Evolutionary conservation across 192 early-diverging fungal genomes (phyloP).

Genomic region (Thamnidium elegans): DNA sequence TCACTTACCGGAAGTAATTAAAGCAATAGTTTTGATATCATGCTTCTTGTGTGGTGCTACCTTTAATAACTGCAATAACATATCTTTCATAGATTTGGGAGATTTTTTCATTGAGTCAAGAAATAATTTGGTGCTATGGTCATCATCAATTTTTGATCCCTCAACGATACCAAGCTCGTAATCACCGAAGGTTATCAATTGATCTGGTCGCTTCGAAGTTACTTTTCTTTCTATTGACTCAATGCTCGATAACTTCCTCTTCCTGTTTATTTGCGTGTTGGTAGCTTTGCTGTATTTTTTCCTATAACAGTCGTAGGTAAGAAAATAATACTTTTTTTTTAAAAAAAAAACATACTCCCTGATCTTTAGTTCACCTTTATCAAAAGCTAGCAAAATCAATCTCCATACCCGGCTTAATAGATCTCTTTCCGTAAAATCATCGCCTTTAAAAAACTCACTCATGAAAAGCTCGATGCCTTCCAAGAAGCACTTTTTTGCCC

Average conservation of each 20-base stretch:
- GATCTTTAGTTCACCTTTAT: background rate
- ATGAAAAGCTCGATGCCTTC: too few species aligned
- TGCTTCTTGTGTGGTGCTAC: background rate
- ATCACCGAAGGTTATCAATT: background rate
- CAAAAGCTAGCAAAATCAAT: background rate
- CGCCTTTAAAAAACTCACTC: too few species aligned
- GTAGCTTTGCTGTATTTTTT: background rate
- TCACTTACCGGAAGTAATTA: background rate
- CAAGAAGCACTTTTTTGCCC: too few species aligned
- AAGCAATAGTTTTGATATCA: background rate
- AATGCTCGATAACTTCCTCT: background rate
- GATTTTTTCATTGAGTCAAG: background rate
- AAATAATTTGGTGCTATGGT: background rate
- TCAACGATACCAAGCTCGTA: background rate
- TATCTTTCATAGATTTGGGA: background rate
- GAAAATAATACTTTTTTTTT: background rate
- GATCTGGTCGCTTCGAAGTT: background rate
- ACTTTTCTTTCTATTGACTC: background rate
- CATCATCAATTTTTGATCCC: background rate
- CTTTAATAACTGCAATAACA: background rate
- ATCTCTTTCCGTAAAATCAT: too few species aligned
- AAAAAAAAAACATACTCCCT: background rate
- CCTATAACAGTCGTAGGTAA: background rate
- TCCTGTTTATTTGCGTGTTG: background rate
- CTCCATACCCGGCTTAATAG: too few species aligned